Base-by-base conservation (phyloP, 2,329 filamentous ascomycete species). In the Truncatella angustata region DNA sequence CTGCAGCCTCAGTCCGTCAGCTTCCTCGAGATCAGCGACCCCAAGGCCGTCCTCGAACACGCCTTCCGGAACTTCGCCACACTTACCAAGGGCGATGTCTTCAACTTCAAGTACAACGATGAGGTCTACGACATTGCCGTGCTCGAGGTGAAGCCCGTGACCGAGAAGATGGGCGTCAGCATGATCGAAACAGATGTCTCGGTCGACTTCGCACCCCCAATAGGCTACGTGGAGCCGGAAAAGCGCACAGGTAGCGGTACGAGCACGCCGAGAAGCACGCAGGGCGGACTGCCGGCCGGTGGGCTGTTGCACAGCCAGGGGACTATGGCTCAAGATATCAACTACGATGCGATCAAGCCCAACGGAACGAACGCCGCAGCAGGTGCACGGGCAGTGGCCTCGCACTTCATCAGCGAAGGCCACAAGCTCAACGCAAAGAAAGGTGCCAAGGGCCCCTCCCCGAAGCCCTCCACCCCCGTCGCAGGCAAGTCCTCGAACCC, bases 241-340 rank as follows among this genome's bases (percentile, higher is more conserved):
- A 84, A 81, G 54, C 71, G 69, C 21, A 60, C 63, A 50, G 69
- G 69, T 23, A 94, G 89, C 60, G 92, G 92, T n/a, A 92, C 91
- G 16, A 93, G 86, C 71, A 96, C 92, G 14, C 91, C 92, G 2
- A 77, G 86, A 47, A 94, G 88, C 63, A 76, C 72, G 4, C 75
- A 79, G 1, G 81, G 82, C 51, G 83, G 83, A 11, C 69, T 88
- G 54, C 86, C 87, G 6, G 75, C 82, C 2, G 88, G 91, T 24
- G 90, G 92, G 4, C 73, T 88, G 14, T 70, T 97, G 21, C 91
- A 95, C 69, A 84, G 79, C 56, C 90, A 96, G 62, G 94, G 94
- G 10, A 92, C 87, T 55, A 99, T 99, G 94, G 92, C 94, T 0
- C 91, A 96, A 63, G 84, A 91, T n/a, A 97, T 99, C 76, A 97